phyloP scores from a whole-genome alignment of 2,329 filamentous ascomycete genomes.

The Curvularia hawaiiensis region DNA sequence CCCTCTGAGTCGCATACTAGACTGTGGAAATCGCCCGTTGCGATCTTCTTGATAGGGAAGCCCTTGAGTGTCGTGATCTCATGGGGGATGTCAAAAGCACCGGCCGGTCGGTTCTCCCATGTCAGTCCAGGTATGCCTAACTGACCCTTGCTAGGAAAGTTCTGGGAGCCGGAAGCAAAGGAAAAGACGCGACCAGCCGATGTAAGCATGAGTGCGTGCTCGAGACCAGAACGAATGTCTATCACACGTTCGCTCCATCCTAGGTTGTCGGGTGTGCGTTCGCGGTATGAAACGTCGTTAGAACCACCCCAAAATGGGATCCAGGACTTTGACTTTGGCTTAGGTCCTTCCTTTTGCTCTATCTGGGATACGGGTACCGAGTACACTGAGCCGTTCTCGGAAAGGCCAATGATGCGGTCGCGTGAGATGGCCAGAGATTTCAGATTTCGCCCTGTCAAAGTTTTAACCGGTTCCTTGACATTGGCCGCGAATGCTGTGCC shows the following conservation, averaged over 20 bases:
- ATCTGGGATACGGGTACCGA: slow-evolving; percentile 77
- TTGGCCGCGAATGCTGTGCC: slow-evolving; percentile 74
- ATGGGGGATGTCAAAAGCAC: slow-evolving; percentile 80
- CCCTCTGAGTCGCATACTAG: slow-evolving; percentile 77
- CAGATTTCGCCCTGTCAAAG: slow-evolving; percentile 81
- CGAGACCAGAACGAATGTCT: slow-evolving; percentile 76
- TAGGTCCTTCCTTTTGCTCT: slow-evolving; percentile 71
- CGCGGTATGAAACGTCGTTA: slow-evolving; percentile 71
- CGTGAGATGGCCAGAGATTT: slow-evolving; percentile 75
- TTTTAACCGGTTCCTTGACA: slow-evolving; percentile 67
- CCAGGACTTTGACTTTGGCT: slow-evolving; percentile 71
- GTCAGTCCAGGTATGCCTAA: slow-evolving; percentile 83
- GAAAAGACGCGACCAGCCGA: slow-evolving; percentile 86
- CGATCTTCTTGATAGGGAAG: slow-evolving; percentile 74
- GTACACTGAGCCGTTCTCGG: slow-evolving; percentile 77
- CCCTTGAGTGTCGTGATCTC: slow-evolving; percentile 75
- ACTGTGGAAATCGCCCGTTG: slow-evolving; percentile 86
- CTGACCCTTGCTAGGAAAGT: slow-evolving; percentile 83
- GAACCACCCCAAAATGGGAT: slow-evolving; percentile 73
- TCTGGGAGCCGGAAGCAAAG: slow-evolving; percentile 77
- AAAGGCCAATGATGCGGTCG: slow-evolving; percentile 82
- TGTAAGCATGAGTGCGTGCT: slow-evolving; percentile 86
- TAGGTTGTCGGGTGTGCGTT: slow-evolving; percentile 68
- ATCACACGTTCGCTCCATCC: slow-evolving; percentile 73
- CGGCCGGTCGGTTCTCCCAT: slow-evolving; percentile 77